Evolutionary conservation across 371 early-diverging fungal genomes (phyloP).

Genomic region (Lichtheimia corymbifera): DNA sequence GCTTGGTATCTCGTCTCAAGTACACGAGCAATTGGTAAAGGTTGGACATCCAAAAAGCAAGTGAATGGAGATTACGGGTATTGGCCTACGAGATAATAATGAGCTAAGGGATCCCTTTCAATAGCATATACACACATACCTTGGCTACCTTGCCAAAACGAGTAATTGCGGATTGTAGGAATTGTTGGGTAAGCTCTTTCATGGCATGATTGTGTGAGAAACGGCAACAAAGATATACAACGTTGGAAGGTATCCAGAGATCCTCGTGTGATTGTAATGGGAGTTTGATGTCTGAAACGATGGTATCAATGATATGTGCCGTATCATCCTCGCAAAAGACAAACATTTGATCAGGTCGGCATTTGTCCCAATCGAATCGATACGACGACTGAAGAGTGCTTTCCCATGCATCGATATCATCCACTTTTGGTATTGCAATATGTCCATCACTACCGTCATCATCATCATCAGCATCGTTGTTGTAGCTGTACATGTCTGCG

Average conservation of each 20-base stretch:
- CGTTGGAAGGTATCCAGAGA: constrained; percentile 75
- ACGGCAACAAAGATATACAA: constrained; percentile 84
- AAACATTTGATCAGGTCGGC: constrained; percentile 86
- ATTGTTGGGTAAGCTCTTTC: constrained; percentile 63
- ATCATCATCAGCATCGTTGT: not conserved
- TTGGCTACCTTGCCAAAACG: constrained; percentile 55
- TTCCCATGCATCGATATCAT: constrained; percentile 25
- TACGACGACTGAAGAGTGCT: constrained; percentile 25
- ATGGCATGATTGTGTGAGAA: constrained; percentile 80
- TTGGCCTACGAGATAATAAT: constrained; percentile 15
- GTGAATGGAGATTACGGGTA: constrained; percentile 22
- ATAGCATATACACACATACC: constrained; percentile 27
- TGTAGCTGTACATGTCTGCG: not conserved
- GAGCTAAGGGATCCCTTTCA: not conserved
- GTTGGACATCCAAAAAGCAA: constrained; percentile 85
- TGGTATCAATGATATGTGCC: constrained; percentile 64
- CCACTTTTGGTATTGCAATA: constrained; percentile 16
- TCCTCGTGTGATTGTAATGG: constrained; percentile 46
- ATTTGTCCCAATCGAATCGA: constrained; percentile 73
- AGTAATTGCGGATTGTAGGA: constrained; percentile 56
- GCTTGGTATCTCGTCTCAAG: constrained; percentile 74
- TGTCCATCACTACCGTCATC: not conserved
- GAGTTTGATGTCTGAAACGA: constrained; percentile 53
- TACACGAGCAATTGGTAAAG: constrained; percentile 72
- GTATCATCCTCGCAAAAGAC: constrained; percentile 75